Conservation (phyloP, 352 stramenopile species). For the Pythium aphanidermatum region DNA sequence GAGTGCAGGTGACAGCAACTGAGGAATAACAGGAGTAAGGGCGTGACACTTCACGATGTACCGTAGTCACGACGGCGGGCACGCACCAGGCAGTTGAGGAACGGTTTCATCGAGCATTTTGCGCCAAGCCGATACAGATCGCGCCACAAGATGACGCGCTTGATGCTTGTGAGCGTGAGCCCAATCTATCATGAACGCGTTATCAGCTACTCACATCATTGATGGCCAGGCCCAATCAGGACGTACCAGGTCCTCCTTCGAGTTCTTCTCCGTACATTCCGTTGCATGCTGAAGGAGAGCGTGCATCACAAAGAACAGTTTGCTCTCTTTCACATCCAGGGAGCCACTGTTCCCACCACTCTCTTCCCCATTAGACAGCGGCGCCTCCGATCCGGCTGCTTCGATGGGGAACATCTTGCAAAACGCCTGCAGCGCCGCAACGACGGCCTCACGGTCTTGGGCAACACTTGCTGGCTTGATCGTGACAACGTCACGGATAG, state of each 20-base stretch:
- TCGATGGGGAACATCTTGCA: conserved; percentile 70
- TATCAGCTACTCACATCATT: too few species aligned
- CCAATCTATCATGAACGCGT: too few species aligned
- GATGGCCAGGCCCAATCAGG: background rate
- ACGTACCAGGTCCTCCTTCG: conserved; percentile 47
- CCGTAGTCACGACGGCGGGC: too few species aligned
- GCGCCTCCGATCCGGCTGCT: conserved; percentile 17
- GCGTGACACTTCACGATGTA: too few species aligned
- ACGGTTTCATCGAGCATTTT: conserved; percentile 81
- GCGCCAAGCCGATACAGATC: conserved; percentile 76
- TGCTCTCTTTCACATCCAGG: conserved; percentile 70
- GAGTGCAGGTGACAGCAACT: conserved; percentile 47
- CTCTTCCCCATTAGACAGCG: conserved; percentile 17
- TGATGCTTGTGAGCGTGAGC: conserved; percentile 60
- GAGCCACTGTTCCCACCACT: conserved; percentile 21
- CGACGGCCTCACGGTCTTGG: conserved; percentile 33
- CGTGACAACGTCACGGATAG: conserved; percentile 63
- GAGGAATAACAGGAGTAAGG: too few species aligned
- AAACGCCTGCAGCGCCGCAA: conserved; percentile 62
- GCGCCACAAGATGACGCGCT: conserved; percentile 68
- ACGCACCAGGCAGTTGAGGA: conserved; percentile 62
- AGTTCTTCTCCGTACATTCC: conserved; percentile 41
- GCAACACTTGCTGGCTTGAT: conserved; percentile 38
- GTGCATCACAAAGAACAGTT: conserved; percentile 70
- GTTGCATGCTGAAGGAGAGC: conserved; percentile 60